Conservation (phyloP, 139 green algal species). For the Helicosporidium sp. region DNA sequence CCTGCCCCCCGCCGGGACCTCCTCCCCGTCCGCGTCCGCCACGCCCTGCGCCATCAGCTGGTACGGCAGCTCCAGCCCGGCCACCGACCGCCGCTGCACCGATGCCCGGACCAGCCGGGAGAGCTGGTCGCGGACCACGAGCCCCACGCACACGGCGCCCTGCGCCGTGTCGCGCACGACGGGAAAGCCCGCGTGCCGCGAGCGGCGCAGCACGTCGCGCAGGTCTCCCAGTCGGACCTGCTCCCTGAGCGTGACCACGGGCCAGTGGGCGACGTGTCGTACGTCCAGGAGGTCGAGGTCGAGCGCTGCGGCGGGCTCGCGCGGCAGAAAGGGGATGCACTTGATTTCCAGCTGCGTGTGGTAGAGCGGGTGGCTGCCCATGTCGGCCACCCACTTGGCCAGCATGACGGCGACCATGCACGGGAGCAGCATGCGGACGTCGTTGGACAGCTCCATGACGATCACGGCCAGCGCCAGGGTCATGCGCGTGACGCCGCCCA, state of each 20-base stretch:
- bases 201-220: conserved; percentile 31
- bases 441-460: conserved; percentile 72
- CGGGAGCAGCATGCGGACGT: conserved; percentile 74
- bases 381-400: conserved; percentile 63
- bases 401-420: conserved; percentile 62
- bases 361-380: conserved; percentile 53
- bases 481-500: conserved; percentile 70
- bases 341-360: conserved; percentile 62
- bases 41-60: conserved; percentile 26
- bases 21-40: too few relatives aligned
- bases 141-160: conserved; percentile 40
- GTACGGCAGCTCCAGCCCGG: conserved; percentile 23
- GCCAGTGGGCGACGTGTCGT: conserved; percentile 34
- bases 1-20: conserved; percentile 9
- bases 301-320: conserved; percentile 7
- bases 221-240: conserved; percentile 27
- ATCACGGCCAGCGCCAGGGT: conserved; percentile 71
- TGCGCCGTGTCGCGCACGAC: conserved; percentile 27
- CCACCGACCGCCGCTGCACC: conserved; percentile 14
- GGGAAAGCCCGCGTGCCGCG: conserved; percentile 42
- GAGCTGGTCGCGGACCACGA: conserved; percentile 54
- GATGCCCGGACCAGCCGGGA: conserved; percentile 47
- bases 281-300: conserved; percentile 44
- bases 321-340: conserved; percentile 59
- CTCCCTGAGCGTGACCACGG: conserved; percentile 42